Evolutionary conservation across 2,329 filamentous ascomycete genomes (phyloP).

Genomic region (Colletotrichum sojae): DNA sequence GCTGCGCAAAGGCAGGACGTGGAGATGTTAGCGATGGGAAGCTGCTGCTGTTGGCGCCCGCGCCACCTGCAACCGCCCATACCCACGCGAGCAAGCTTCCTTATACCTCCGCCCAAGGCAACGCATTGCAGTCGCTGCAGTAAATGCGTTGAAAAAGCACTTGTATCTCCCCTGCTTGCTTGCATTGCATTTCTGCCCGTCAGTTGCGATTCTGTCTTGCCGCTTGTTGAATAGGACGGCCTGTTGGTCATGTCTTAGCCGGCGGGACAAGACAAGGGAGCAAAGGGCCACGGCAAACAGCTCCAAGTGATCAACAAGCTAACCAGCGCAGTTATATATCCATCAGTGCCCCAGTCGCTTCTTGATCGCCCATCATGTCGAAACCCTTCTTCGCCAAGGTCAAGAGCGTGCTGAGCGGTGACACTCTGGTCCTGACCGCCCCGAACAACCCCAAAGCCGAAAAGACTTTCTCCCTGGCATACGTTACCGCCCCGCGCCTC

Average conservation of each 20-base stretch:
- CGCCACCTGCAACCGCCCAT: constrained; percentile 30
- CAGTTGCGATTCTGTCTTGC: not conserved
- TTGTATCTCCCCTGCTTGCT: not conserved
- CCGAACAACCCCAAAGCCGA: constrained; percentile 86
- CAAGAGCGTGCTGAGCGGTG: constrained; percentile 94
- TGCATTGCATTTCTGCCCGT: not conserved
- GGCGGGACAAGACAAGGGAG: constrained; percentile 17
- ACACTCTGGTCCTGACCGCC: constrained; percentile 88
- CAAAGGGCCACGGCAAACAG: constrained; percentile 8
- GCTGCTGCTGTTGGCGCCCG: constrained; percentile 9
- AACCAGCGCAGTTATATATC: constrained; percentile 15
- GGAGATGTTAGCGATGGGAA: not conserved
- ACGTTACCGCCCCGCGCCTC: constrained; percentile 89
- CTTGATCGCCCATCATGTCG: constrained; percentile 56
- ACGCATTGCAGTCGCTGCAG: no score
- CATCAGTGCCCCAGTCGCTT: constrained; percentile 25
- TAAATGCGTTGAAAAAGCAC: no score
- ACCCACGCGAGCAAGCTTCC: constrained; percentile 30
- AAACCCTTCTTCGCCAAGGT: constrained; percentile 79
- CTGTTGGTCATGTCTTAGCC: constrained; percentile 12
- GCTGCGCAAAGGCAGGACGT: not conserved
- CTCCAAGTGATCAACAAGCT: constrained; percentile 11
- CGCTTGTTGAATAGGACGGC: no score
- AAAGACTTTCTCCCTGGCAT: constrained; percentile 90
- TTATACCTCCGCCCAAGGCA: not conserved